These are phyloP conservation scores for Cymbopogon flexuosus DNA, from an alignment of 202 grass and related monocot genomes.

Conservation along the genomic window DNA sequence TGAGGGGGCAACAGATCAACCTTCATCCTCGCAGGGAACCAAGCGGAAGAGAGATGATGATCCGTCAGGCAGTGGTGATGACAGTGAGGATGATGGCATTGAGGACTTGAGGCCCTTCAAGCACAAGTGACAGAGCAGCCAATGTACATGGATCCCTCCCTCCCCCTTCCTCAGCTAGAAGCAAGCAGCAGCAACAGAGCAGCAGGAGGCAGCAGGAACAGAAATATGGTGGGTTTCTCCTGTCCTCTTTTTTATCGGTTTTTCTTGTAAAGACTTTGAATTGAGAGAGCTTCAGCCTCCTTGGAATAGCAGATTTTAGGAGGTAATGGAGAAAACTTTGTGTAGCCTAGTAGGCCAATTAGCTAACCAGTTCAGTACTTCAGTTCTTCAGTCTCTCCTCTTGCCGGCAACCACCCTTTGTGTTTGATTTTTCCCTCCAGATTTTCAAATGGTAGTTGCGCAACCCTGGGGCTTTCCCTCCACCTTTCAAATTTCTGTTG, in stretches of 20 bases:
- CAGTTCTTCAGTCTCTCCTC: background rate
- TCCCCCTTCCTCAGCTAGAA: constrained; percentile 41
- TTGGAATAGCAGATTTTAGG: constrained; percentile 62
- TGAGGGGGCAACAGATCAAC: constrained; percentile 4
- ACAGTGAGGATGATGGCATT: constrained; percentile 30
- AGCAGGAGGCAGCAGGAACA: constrained; percentile 38
- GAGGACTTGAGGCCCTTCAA: constrained; percentile 55
- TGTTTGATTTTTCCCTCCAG: constrained; percentile 44
- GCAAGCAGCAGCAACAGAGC: constrained; percentile 30
- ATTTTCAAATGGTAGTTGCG: constrained; percentile 43
- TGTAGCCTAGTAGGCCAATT: constrained; percentile 27
- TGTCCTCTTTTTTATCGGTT: constrained; percentile 31
- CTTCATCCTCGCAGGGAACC: constrained; percentile 38
- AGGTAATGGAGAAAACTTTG: constrained; percentile 46
- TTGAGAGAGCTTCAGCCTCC: constrained; percentile 37
- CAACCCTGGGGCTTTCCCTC: constrained; percentile 36
- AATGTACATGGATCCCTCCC: constrained; percentile 43
- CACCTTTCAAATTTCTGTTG: constrained; percentile 39
- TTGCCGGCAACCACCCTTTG: background rate
- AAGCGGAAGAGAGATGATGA: constrained; percentile 66
- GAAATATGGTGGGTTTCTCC: constrained; percentile 54
- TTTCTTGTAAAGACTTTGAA: constrained; percentile 52
- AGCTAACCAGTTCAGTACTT: constrained; percentile 8
- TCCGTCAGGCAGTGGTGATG: constrained; percentile 32
- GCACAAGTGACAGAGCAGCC: constrained; percentile 30